These are phyloP conservation scores for Phytophthora sansomeana DNA, from an alignment of 352 stramenopile species.

Conservation along the genomic window DNA sequence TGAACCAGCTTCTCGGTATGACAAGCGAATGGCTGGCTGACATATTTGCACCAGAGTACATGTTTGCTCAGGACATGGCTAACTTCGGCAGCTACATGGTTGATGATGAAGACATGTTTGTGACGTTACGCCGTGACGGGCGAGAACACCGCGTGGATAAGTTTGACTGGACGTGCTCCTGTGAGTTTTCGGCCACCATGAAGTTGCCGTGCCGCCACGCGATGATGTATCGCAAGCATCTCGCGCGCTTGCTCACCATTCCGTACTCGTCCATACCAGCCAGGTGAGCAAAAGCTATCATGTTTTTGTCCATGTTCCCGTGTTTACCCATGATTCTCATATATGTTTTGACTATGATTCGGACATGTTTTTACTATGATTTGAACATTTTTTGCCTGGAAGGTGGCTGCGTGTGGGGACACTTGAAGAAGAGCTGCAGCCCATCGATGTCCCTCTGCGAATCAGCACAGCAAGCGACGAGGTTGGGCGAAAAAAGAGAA, in stretches of 20 bases:
- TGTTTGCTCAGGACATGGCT: background rate
- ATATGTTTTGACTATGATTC: slow-evolving; percentile 4
- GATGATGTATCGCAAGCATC: slow-evolving; percentile 5
- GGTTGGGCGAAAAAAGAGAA: slow-evolving; percentile 12
- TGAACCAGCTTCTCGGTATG: slow-evolving; percentile 5
- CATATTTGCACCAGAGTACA: background rate
- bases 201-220: slow-evolving; percentile 10
- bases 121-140: background rate
- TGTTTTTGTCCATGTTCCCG: slow-evolving; percentile 4
- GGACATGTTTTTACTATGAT: slow-evolving; percentile 5
- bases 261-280: slow-evolving; percentile 5
- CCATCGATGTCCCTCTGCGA: background rate
- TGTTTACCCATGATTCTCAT: background rate
- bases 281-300: slow-evolving; percentile 2
- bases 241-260: background rate
- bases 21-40: slow-evolving; percentile 1
- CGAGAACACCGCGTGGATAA: slow-evolving; percentile 5
- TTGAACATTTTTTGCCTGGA: background rate
- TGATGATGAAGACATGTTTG: background rate
- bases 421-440: background rate
- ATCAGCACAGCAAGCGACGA: background rate
- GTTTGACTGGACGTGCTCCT: slow-evolving; percentile 1
- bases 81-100: background rate
- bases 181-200: slow-evolving; percentile 5
- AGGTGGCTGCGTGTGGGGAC: background rate